phyloP scores from a whole-genome alignment of 371 early-diverging fungal species.

The Mucor piriformis region DNA sequence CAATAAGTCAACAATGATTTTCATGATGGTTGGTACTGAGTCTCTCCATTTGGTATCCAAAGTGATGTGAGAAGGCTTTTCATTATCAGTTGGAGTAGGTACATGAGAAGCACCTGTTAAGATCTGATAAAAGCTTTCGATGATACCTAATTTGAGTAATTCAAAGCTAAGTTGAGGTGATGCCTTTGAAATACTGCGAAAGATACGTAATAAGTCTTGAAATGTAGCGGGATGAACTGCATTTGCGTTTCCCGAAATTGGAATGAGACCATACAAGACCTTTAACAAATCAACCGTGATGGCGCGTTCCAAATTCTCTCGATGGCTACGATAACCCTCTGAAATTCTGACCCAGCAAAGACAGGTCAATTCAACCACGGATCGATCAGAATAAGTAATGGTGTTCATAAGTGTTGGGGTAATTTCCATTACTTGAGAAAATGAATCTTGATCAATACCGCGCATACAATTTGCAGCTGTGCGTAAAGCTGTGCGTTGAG shows the following conservation, averaged over 20 bases:
- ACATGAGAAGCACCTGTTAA: constrained; percentile 53
- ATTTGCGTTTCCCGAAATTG: constrained; percentile 45
- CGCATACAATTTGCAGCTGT: constrained; percentile 82
- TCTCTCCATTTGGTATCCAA: constrained; percentile 49
- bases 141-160: constrained; percentile 58
- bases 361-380: constrained; percentile 74
- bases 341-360: constrained; percentile 68
- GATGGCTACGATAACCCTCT: constrained; percentile 56
- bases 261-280: constrained; percentile 47
- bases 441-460: constrained; percentile 59
- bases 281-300: constrained; percentile 50
- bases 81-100: constrained; percentile 1
- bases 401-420: constrained; percentile 74
- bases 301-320: constrained; percentile 57
- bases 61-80: constrained; percentile 23
- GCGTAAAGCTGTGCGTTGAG: constrained; percentile 82
- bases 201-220: constrained; percentile 63
- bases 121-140: constrained; percentile 58
- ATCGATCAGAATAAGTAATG: constrained; percentile 70
- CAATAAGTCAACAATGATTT: constrained; percentile 58
- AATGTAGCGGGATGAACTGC: constrained; percentile 54
- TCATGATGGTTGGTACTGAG: constrained; percentile 40
- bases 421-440: constrained; percentile 68
- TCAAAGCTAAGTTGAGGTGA: constrained; percentile 63
- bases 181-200: constrained; percentile 62